Evolutionary conservation across 352 stramenopile genomes (phyloP).

Genomic region (Globisporangium yorkense): DNA sequence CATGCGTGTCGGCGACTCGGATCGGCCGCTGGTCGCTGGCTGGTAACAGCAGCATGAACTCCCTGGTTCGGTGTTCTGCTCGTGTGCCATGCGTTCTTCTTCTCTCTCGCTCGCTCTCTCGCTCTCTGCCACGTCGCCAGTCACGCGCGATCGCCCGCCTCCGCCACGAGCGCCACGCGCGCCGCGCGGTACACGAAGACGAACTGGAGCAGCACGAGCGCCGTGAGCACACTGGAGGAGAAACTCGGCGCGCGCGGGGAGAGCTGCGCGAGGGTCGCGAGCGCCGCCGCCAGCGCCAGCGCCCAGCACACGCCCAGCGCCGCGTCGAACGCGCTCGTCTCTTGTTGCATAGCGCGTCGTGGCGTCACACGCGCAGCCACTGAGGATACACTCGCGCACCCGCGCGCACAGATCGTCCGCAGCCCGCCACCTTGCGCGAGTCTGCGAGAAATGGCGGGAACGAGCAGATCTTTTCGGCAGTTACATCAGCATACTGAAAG

Average conservation of each 20-base stretch:
- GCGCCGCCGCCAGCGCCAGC: slow-evolving; percentile 22
- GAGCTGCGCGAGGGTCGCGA: slow-evolving; percentile 14
- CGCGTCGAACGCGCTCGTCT: slow-evolving; percentile 29
- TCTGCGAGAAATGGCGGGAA: too few relatives aligned
- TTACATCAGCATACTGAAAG: slow-evolving; percentile 6
- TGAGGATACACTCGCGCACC: not conserved
- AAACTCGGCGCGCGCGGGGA: slow-evolving; percentile 14
- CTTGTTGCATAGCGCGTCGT: slow-evolving; percentile 12
- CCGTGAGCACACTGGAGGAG: slow-evolving; percentile 18
- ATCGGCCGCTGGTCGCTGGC: not conserved
- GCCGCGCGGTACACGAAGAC: slow-evolving; percentile 56
- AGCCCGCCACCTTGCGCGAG: too few relatives aligned
- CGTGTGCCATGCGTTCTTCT: not conserved
- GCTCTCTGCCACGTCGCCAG: not conserved
- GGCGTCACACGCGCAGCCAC: not conserved
- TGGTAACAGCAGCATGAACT: not conserved
- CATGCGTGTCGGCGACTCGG: too few relatives aligned
- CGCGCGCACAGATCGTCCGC: not conserved
- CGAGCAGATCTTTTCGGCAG: not conserved
- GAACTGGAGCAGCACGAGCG: slow-evolving; percentile 46
- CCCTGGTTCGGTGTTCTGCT: not conserved
- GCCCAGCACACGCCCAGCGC: slow-evolving; percentile 27
- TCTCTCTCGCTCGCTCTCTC: not conserved
- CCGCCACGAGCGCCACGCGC: slow-evolving; percentile 22
- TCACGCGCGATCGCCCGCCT: not conserved